Percentiles rank a stretch among this genome's conserved stretches.
These are phyloP conservation scores for Penicillium pancosmium DNA, from an alignment of 495 filamentous ascomycete genomes.

Conservation along the genomic window DNA sequence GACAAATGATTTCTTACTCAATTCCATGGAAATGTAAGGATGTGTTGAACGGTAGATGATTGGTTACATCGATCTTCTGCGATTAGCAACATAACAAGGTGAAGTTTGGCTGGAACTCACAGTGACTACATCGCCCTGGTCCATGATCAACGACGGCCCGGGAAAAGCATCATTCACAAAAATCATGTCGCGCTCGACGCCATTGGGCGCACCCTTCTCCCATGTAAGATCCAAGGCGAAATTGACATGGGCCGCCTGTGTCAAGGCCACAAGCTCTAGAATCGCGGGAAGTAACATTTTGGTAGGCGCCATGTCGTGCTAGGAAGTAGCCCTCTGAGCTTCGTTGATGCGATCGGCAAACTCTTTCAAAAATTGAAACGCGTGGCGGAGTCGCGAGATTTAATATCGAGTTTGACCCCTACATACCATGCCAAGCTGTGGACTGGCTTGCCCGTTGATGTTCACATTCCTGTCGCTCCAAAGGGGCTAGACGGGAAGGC, in stretches of 20 bases:
- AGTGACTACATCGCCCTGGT: slow-evolving; percentile 59
- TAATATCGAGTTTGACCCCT: background rate
- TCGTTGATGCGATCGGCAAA: background rate
- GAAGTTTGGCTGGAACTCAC: slow-evolving; percentile 26
- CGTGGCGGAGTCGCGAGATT: background rate
- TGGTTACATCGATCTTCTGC: slow-evolving; percentile 44
- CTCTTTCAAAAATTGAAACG: background rate
- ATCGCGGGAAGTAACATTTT: background rate
- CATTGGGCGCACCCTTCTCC: slow-evolving; percentile 41
- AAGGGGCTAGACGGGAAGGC: background rate
- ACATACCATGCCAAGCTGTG: slow-evolving; percentile 3
- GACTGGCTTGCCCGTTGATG: background rate
- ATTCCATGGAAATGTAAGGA: slow-evolving; percentile 52
- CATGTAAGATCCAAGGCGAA: slow-evolving; percentile 38
- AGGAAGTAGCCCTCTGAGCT: background rate
- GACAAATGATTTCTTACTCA: slow-evolving; percentile 21
- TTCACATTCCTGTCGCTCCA: background rate
- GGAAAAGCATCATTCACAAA: slow-evolving; percentile 61
- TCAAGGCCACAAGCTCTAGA: slow-evolving; percentile 1
- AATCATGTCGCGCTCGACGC: slow-evolving; percentile 43
- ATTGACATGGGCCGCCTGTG: slow-evolving; percentile 16
- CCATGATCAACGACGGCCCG: slow-evolving; percentile 53
- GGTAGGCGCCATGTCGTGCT: background rate
- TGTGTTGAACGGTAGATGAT: slow-evolving; percentile 51
- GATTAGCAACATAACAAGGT: background rate